Conservation (phyloP, 495 filamentous ascomycete species). For the Neurospora tetrasperma region DNA sequence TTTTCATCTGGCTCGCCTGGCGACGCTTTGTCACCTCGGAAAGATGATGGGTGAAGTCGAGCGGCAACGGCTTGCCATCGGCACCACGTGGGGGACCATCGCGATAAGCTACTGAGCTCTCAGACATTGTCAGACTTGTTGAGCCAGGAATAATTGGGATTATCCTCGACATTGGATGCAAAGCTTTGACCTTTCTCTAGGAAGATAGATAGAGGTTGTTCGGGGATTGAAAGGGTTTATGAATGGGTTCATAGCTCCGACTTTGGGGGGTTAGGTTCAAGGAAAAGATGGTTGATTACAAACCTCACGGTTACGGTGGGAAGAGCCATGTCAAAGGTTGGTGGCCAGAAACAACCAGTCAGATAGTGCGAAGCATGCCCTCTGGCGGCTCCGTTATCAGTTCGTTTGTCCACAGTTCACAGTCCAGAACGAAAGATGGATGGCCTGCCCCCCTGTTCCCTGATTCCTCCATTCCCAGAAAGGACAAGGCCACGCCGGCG, state of each 20-base stretch:
- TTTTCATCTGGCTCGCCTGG: slow-evolving; percentile 54
- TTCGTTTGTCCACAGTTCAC: neutral
- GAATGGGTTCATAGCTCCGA: neutral
- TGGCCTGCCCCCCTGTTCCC: neutral
- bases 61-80: slow-evolving; percentile 36
- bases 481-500: neutral
- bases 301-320: neutral
- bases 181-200: neutral
- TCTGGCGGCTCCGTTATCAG: neutral
- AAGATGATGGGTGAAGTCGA: slow-evolving; percentile 73
- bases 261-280: neutral
- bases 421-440: neutral
- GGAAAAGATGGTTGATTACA: neutral
- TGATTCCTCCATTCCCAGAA: neutral
- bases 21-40: slow-evolving; percentile 57
- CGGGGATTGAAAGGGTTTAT: neutral
- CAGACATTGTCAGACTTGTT: neutral
- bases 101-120: neutral
- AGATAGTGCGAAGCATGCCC: neutral
- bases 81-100: neutral
- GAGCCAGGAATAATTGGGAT: neutral
- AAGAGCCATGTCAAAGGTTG: neutral
- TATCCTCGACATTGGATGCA: neutral
- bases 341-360: neutral
- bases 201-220: neutral